Percentiles rank a stretch among this genome's conserved stretches.
These are phyloP conservation scores for Cytospora piceae DNA, from an alignment of 2,329 filamentous ascomycete genomes.

Conservation along the genomic window DNA sequence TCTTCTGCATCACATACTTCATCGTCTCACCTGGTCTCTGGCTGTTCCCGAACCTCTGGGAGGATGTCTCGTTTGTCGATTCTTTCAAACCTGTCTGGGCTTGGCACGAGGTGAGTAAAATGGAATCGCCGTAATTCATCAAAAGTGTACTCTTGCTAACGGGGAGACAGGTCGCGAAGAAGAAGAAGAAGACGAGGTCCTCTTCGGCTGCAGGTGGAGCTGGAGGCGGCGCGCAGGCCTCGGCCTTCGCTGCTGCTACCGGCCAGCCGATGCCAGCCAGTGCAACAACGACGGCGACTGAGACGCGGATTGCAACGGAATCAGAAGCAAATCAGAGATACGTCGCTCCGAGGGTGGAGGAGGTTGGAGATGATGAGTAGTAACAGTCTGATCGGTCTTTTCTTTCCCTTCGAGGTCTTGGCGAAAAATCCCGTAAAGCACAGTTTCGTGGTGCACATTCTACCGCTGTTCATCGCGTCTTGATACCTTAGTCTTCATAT, in stretches of 20 bases:
- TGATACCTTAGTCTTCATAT: background rate
- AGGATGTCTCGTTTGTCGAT: constrained; percentile 98
- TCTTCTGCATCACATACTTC: constrained; percentile 94
- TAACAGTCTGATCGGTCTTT: constrained; percentile 1
- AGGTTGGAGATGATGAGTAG: constrained; percentile 41
- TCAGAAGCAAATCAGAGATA: constrained; percentile 49
- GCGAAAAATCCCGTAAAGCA: background rate
- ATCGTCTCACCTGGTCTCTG: constrained; percentile 84
- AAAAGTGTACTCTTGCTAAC: background rate
- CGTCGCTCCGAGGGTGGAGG: constrained; percentile 45
- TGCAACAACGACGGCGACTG: constrained; percentile 61
- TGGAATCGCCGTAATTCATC: background rate
- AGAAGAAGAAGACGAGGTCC: constrained; percentile 58
- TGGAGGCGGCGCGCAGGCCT: constrained; percentile 43
- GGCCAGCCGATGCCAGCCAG: constrained; percentile 56
- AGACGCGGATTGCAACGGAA: constrained; percentile 54
- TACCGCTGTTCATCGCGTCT: background rate
- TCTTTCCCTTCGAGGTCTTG: background rate
- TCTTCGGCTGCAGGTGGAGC: constrained; percentile 35
- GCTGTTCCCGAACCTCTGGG: constrained; percentile 97
- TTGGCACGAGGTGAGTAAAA: constrained; percentile 83
- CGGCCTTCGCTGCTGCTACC: constrained; percentile 55
- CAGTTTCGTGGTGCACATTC: background rate
- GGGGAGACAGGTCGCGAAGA: constrained; percentile 49
- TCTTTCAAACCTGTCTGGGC: constrained; percentile 96